Evolutionary conservation across 1,284 basidiomycete genomes (phyloP).

Genomic region (Trichosporon asahii): DNA sequence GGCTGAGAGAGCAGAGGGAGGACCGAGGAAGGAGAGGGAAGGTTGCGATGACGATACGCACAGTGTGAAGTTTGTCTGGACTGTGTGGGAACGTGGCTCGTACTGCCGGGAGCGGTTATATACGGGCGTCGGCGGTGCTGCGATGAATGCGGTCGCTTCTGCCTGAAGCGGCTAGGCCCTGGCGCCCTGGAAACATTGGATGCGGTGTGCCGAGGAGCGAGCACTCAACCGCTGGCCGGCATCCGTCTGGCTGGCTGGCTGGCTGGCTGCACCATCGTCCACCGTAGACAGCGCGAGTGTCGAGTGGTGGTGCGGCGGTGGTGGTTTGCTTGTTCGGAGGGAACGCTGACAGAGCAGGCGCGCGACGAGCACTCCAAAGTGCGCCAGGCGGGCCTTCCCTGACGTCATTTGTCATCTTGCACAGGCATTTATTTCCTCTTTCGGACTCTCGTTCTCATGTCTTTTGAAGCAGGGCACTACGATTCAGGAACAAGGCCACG

Average conservation of each 20-base stretch:
- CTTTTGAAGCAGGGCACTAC: neutral
- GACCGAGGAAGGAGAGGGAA: neutral
- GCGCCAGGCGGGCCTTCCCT: neutral
- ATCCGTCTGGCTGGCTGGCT: neutral
- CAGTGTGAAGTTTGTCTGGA: slow-evolving; percentile 1
- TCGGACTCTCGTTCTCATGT: neutral
- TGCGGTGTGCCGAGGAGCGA: neutral
- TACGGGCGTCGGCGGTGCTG: neutral
- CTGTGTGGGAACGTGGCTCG: slow-evolving; percentile 2
- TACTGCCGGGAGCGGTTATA: neutral
- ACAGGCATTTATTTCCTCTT: neutral
- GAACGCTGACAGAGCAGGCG: slow-evolving; percentile 4
- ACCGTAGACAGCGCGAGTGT: neutral
- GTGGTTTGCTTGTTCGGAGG: neutral
- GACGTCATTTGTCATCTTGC: slow-evolving; percentile 5
- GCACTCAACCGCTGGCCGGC: neutral
- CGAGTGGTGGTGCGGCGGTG: neutral
- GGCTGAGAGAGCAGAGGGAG: neutral
- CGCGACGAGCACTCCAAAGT: neutral
- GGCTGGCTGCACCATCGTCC: too few relatives aligned
- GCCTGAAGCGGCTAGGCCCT: neutral
- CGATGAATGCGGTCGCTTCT: neutral
- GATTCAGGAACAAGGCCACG: neutral
- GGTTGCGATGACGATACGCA: neutral
- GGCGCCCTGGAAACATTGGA: neutral